Evolutionary conservation across 2,329 filamentous ascomycete genomes (phyloP), one percentile per base, ranked within the genome.

Genomic region (Monosporascus sp.): DNA sequence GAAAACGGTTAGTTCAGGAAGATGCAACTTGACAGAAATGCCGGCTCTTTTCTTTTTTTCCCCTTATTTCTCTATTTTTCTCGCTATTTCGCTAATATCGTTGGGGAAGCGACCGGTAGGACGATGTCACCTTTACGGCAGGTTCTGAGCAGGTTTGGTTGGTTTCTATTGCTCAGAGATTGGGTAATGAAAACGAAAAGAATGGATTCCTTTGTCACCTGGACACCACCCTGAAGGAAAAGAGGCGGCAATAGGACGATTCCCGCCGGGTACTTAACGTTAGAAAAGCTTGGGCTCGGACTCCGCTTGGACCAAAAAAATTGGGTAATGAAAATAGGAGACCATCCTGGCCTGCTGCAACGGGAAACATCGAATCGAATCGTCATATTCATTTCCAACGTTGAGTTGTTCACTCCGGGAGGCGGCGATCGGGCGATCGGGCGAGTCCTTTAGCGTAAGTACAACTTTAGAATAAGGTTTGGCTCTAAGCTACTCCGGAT

Each of bases 121-220:
- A 6, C 17, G 47, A 49, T 17, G 22, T 36, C 16, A 14, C 37
- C 22, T 26, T 24, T 27, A 34, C 36, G 26, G 19, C n/a, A 20
- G n/a, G 20, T 22, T 16, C 9, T 36, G 34, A 38, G 34, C 48
- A 26, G 19, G 31, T 53, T 46, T 52, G 59, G 56, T 34, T 43
- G 50, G 55, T 53, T 64, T 64, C 56, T 55, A 65, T 67, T 62
- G 62, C 59, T 56, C 56, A 66, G 61, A 55, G 60, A 77, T 78
- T 77, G 72, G 65, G 75, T 77, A 78, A 78, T 77, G 62, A 63
- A 77, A 78, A 77, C 70, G 65, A 65, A 68, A 66, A 65, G 69
- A 67, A 73, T 72, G 69, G 66, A 61, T 64, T 67, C 60, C 63
- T 66, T 62, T 64, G 67, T 72, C 69, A 69, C 68, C 66, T 72